phyloP scores from a whole-genome alignment of 2,329 filamentous ascomycete genomes.

The Cladosporium sp. region DNA sequence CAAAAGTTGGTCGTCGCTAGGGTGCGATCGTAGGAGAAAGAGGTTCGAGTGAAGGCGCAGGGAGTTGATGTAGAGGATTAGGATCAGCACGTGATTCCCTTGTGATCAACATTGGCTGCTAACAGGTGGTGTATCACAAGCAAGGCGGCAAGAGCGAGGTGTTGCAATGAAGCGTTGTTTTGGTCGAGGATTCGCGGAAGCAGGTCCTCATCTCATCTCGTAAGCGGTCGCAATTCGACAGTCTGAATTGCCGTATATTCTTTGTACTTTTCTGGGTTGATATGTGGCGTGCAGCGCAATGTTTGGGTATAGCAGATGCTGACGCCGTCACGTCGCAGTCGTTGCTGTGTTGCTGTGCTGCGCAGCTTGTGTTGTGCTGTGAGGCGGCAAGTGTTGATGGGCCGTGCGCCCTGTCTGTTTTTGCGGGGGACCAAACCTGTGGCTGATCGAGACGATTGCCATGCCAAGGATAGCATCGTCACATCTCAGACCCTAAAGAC shows the following conservation, averaged over 20 bases:
- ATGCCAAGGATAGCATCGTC: neutral
- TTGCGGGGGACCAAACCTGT: too few relatives aligned
- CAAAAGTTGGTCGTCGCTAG: slow-evolving; percentile 5
- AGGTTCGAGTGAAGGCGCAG: neutral
- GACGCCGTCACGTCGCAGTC: neutral
- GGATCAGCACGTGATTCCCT: neutral
- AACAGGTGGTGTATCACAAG: slow-evolving; percentile 2
- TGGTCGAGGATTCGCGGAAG: neutral
- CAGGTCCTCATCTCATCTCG: slow-evolving; percentile 10
- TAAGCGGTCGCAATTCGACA: slow-evolving; percentile 3
- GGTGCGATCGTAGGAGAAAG: slow-evolving; percentile 6
- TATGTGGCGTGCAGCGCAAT: too few relatives aligned
- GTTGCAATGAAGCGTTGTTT: neutral
- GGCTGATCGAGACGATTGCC: neutral
- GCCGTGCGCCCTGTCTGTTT: neutral
- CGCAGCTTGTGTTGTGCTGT: slow-evolving; percentile 4
- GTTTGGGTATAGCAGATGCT: neutral
- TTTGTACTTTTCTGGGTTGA: neutral
- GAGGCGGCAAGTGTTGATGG: neutral
- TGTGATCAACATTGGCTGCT: slow-evolving; percentile 10
- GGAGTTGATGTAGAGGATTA: slow-evolving; percentile 3
- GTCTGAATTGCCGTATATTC: too few relatives aligned
- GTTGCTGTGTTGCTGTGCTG: neutral
- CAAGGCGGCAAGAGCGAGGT: slow-evolving; percentile 9
- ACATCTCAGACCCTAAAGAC: neutral